Conservation (phyloP, 495 filamentous ascomycete genomes). For the Trichoderma gamsii region DNA sequence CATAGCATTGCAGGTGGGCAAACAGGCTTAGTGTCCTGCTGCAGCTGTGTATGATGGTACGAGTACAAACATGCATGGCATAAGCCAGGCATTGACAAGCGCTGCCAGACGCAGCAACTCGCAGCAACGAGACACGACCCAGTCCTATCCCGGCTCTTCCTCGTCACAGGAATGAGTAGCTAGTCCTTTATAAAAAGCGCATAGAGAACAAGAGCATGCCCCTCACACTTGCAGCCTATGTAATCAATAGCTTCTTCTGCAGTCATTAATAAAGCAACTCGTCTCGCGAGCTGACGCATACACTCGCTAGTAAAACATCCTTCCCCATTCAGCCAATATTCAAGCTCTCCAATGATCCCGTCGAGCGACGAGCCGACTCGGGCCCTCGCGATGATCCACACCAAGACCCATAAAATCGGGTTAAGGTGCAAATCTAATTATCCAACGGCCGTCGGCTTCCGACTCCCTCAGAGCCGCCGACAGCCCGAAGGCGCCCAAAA, state of each 20-base stretch:
- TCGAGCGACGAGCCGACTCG: not conserved
- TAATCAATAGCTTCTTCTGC: not conserved
- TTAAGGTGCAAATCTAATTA: not conserved
- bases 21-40: not conserved
- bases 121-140: no score
- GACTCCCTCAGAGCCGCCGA: not conserved
- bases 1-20: not conserved
- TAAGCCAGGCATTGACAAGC: no score
- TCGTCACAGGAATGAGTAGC: no score
- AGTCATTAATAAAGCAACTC: no score
- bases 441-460: not conserved
- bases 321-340: not conserved
- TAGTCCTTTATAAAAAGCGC: no score
- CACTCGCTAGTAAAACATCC: not conserved
- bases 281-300: no score
- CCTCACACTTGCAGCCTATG: not conserved
- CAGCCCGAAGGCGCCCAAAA: slow-evolving; percentile 10
- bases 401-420: not conserved
- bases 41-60: no score
- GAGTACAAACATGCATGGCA: no score
- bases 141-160: no score
- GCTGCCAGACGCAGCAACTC: no score
- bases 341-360: not conserved
- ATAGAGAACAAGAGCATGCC: no score
- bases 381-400: not conserved